These are phyloP conservation scores for Penicillium manginii DNA, from an alignment of 495 filamentous ascomycete genomes.

Conservation along the genomic window DNA sequence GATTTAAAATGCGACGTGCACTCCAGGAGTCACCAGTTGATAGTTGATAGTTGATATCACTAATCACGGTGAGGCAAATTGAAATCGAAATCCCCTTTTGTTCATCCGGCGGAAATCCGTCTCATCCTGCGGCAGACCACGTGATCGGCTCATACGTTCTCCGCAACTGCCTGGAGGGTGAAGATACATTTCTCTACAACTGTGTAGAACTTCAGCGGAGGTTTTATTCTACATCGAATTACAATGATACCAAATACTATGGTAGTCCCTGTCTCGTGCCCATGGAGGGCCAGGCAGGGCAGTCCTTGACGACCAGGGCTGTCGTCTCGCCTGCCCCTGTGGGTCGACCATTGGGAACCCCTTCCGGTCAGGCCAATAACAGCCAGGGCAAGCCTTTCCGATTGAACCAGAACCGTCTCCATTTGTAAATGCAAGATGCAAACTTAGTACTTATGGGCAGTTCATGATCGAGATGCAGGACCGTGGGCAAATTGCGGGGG, in stretches of 20 bases:
- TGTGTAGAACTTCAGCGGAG: background rate
- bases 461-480: conserved; percentile 1
- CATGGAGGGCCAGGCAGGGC: background rate
- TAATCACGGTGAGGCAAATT: background rate
- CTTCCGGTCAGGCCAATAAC: background rate
- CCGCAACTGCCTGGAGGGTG: background rate
- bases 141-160: background rate
- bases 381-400: background rate
- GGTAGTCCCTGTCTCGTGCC: too few relatives aligned
- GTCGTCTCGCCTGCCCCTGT: background rate
- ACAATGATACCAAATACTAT: background rate
- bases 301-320: background rate
- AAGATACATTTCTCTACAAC: background rate
- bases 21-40: background rate
- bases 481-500: conserved; percentile 10
- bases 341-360: background rate
- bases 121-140: background rate
- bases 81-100: conserved; percentile 1
- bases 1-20: background rate
- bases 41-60: background rate
- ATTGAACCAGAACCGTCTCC: background rate
- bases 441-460: background rate
- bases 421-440: background rate
- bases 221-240: background rate
- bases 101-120: conserved; percentile 1